phyloP scores from a whole-genome alignment of 1,139 yeast genomes.

The Candida buenavistaensis region DNA sequence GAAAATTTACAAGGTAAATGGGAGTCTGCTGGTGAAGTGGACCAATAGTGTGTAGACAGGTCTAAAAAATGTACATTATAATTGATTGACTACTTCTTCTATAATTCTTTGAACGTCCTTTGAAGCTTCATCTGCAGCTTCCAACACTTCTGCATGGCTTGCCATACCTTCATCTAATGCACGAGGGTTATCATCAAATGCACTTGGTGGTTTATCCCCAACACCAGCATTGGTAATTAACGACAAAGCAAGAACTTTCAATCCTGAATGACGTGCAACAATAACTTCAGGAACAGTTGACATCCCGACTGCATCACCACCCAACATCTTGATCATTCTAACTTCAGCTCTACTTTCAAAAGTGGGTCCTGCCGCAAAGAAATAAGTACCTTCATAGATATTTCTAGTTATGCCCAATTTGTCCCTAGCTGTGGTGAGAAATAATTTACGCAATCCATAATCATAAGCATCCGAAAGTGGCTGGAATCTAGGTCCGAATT shows the following conservation, averaged over 20 bases:
- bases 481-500: conserved; percentile 81
- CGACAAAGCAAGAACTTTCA: conserved; percentile 80
- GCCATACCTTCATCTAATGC: conserved; percentile 79
- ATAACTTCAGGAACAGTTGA: conserved; percentile 96
- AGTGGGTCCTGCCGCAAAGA: conserved; percentile 89
- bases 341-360: conserved; percentile 93
- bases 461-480: conserved; percentile 92
- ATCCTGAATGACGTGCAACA: conserved; percentile 84
- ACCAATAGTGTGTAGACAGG: conserved; percentile 45
- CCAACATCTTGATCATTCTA: conserved; percentile 66
- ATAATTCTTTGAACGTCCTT: conserved; percentile 73
- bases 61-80: conserved; percentile 18
- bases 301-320: conserved; percentile 98
- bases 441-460: conserved; percentile 59
- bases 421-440: conserved; percentile 53
- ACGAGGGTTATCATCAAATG: conserved; percentile 52
- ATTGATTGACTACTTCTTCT: conserved; percentile 58
- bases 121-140: conserved; percentile 79
- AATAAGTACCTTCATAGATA: conserved; percentile 85
- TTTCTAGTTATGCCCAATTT: conserved; percentile 54
- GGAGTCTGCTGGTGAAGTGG: conserved; percentile 96
- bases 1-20: conserved; percentile 91
- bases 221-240: conserved; percentile 85
- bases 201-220: conserved; percentile 73
- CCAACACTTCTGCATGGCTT: conserved; percentile 84